These are phyloP conservation scores for Cylindrodendrum hubeiense DNA, from an alignment of 2,329 filamentous ascomycete genomes.

Conservation along the genomic window DNA sequence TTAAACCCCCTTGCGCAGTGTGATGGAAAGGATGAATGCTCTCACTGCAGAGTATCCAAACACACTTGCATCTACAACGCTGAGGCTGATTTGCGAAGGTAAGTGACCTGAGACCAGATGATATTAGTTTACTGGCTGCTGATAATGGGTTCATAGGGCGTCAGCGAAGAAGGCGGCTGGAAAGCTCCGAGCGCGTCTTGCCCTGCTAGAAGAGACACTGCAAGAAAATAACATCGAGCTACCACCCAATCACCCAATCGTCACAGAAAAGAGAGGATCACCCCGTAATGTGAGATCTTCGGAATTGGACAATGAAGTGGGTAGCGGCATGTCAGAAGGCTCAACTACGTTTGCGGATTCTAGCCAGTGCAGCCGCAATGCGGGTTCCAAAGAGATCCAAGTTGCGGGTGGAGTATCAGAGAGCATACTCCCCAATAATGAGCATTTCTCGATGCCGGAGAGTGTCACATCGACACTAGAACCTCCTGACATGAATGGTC, in stretches of 20 bases:
- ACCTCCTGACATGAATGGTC: background rate
- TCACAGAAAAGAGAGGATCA: background rate
- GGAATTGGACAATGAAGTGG: background rate
- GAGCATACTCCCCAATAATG: background rate
- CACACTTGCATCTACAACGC: constrained; percentile 18
- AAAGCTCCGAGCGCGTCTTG: background rate
- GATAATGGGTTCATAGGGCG: background rate
- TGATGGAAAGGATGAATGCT: constrained; percentile 10
- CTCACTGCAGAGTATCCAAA: constrained; percentile 16
- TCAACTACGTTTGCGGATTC: background rate
- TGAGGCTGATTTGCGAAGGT: constrained; percentile 22
- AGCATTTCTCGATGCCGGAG: background rate
- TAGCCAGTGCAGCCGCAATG: background rate
- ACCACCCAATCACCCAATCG: background rate
- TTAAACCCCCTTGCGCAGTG: background rate
- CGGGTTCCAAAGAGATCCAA: too few relatives aligned
- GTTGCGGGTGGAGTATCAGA: background rate
- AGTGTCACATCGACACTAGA: background rate
- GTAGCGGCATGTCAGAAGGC: background rate
- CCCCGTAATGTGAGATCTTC: background rate
- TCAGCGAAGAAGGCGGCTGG: background rate
- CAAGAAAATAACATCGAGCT: background rate
- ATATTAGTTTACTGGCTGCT: background rate
- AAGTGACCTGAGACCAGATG: too few relatives aligned
- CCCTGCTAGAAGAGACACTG: background rate